Base-by-base conservation (phyloP, 805 yeast genomes). In the Lipomyces starkeyi region DNA sequence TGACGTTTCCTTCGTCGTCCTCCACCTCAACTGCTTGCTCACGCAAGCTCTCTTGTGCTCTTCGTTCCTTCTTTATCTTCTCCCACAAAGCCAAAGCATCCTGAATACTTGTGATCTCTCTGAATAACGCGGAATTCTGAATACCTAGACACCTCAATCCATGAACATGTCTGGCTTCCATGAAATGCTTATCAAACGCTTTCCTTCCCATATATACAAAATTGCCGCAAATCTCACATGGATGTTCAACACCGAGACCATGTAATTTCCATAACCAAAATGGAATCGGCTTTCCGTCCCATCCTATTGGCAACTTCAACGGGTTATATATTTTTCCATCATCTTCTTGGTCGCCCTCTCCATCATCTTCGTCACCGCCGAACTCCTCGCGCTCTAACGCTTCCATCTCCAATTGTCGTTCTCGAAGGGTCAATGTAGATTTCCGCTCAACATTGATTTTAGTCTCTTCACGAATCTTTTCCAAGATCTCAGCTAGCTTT, bases 231-330 rank as follows among this genome's bases (percentile, higher is more conserved):
- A 95, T 85, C 78, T 95, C 98, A 77, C 99, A 95, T 0, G 79
- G 74, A 73, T 87, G 91, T 62, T 85, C 86, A 56, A 86, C 83
- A 65, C 90, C 90, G 11, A 93, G 81, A 0, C 99, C 99, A 74
- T 92, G 93, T 58, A 93, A 81, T 77, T 93, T 95, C 82, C 87
- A 93, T 35, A 95, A 81, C 99, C 99, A 95, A 64, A 83, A 87
- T 1, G 99, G 99, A 35, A 95, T 91, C 0, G 98, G 98, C 54
- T 84, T 85, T 0, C 98, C 98, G 78, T 93, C 98, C 22, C 91
- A 85, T 0, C 97, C 98, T 0, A 91, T 62, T 0, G 97, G 97
- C 64, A 91, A 77, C 65, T 88, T 86, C 65, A 85, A 80, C 22
- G 88, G 87, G 68, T 83, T 83, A 62, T 74, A 77, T 37, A 76